Evolutionary conservation across 2,329 filamentous ascomycete species (phyloP), one percentile per base, ranked within the genome.

Genomic region (Xenosphaeropsis pyriputrescens): DNA sequence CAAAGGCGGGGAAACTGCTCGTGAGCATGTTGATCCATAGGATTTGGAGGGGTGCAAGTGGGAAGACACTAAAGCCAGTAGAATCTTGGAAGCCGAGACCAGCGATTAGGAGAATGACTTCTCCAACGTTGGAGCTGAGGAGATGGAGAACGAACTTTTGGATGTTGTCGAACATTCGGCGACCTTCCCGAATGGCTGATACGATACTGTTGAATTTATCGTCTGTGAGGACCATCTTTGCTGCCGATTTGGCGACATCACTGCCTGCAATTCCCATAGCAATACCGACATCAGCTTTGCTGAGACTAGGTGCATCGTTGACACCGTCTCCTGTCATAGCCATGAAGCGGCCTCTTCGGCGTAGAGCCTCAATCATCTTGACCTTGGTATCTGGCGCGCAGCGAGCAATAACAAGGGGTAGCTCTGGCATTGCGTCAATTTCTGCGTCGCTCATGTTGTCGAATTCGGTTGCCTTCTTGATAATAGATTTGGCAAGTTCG

Each of bases 1-100:
- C 72, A 58, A 75, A 72, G 34, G 72, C 72, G 3, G 71, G 70
- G 44, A 74, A 62, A 0, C 68, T 71, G 33, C 62, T 72, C 0
- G 72, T 76, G 39, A 75, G 60, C 71, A 76, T 75, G 49, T 75
- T 76, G 48, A 76, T 70, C 72, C 71, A 76, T 18, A 75, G 62
- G 43, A 75, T 72, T 43, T 75, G 66, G 8, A 75, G 62, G 3
- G 71, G 71, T 6, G 68, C 64, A 6, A 75, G 59, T 0, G 71
- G 71, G 49, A 74, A 75, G 4, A 75, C 71, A 4, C 69, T 74
- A 26, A 70, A 55, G 1, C 57, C 55, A 12, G 58, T 59, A 5
- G 35, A 36, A 45, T 75, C 71, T 50, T 74, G 70, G 57, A 75
- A 75, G 0, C 61, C 68, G 8, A 75, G 62, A 40, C 71, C 72